Conservation (phyloP, 176 grass and related monocot genomes). For the Raddia guianensis region DNA sequence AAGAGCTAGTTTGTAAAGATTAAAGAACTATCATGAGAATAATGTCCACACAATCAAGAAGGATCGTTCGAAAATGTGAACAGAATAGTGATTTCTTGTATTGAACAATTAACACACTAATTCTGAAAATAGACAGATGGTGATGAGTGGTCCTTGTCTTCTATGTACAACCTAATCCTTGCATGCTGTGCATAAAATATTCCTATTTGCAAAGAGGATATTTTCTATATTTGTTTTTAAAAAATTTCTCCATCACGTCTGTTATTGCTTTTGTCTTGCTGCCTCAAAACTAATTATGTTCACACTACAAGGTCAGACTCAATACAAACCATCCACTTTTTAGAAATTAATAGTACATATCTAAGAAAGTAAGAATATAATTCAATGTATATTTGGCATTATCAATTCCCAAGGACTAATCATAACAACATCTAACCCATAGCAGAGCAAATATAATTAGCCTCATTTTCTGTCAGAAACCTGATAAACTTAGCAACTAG, state of each 20-base stretch:
- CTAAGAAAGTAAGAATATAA: constrained; percentile 3
- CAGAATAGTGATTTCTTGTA: background rate
- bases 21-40: constrained; percentile 6
- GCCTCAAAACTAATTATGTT: background rate
- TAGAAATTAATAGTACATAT: background rate
- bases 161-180: background rate
- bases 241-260: background rate
- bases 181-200: background rate
- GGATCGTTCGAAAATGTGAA: constrained; percentile 1
- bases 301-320: background rate
- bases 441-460: background rate
- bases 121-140: constrained; percentile 1
- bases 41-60: background rate
- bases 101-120: background rate
- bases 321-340: background rate
- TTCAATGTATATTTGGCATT: background rate
- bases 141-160: background rate
- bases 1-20: constrained; percentile 13
- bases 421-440: background rate
- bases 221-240: background rate
- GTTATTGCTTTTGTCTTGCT: background rate
- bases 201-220: constrained; percentile 4
- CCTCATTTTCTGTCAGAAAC: background rate
- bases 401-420: background rate
- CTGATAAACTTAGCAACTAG: constrained; percentile 18